Percentiles rank a stretch among this genome's conserved stretches.
Conservation (phyloP, 192 early-diverging fungal species). For the Backusella luteola region DNA sequence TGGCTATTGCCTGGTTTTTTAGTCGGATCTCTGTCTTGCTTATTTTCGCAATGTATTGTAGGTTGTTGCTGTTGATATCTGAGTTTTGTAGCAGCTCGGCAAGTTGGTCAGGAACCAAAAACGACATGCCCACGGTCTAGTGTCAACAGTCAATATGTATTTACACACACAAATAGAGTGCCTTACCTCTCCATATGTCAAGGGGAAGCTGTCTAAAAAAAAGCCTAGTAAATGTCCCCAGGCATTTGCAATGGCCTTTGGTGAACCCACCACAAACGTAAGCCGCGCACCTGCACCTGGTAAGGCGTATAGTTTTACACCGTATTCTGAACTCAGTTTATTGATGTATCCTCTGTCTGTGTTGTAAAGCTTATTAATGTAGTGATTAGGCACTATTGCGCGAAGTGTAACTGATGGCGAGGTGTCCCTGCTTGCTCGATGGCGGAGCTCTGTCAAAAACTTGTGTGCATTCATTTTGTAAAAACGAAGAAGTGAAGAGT, state of each 20-base stretch:
- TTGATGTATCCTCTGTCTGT: neutral
- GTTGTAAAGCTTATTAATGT: neutral
- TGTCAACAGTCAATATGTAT: neutral
- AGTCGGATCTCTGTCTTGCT: neutral
- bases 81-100: neutral
- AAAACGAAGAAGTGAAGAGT: too few species aligned
- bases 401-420: neutral
- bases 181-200: neutral
- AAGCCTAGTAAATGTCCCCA: neutral
- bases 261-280: neutral
- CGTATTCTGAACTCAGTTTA: neutral
- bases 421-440: neutral
- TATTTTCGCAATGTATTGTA: neutral
- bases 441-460: neutral
- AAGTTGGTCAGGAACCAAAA: neutral
- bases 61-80: neutral
- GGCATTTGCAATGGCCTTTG: neutral
- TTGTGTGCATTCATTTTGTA: neutral
- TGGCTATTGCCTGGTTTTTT: neutral
- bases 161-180: neutral
- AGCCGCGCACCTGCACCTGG: neutral
- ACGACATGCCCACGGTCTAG: neutral
- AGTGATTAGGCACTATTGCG: neutral
- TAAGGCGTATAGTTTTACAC: neutral
- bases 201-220: neutral